Evolutionary conservation across 345 rosid species (phyloP).

Genomic region (Linum trigynum): DNA sequence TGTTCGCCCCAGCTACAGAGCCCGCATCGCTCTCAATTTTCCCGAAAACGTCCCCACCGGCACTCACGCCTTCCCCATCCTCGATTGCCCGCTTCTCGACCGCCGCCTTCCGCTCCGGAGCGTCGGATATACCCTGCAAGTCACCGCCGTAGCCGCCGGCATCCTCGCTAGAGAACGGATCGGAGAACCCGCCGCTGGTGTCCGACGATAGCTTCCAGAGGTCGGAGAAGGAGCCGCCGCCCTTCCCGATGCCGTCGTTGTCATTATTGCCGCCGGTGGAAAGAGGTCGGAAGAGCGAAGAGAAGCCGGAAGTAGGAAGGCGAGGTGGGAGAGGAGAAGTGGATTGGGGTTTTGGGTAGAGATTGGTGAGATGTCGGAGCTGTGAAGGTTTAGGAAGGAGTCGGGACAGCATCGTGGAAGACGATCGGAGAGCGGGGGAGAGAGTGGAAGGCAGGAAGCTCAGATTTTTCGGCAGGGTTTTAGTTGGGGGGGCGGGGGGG

Average conservation of each 20-base stretch:
- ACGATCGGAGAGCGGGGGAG: too few relatives aligned
- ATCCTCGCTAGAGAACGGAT: constrained; percentile 25
- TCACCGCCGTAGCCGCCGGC: constrained; percentile 6
- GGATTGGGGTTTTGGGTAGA: constrained; percentile 25
- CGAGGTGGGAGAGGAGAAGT: constrained; percentile 3
- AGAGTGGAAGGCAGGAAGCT: too few relatives aligned
- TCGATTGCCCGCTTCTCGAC: constrained; percentile 27
- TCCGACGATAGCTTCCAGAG: constrained; percentile 46
- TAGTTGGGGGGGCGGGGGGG: too few relatives aligned
- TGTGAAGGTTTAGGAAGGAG: constrained; percentile 48
- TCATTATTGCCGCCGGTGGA: constrained; percentile 32
- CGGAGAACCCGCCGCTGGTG: constrained; percentile 29
- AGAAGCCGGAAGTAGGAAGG: constrained; percentile 14
- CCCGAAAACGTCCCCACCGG: constrained; percentile 9
- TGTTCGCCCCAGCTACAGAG: constrained; percentile 10
- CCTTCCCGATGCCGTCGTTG: constrained; percentile 10
- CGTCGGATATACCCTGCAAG: constrained; percentile 23
- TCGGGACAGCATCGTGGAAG: constrained; percentile 53
- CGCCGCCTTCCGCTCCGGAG: constrained; percentile 8
- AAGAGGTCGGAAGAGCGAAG: constrained; percentile 31
- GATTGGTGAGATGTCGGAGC: constrained; percentile 37
- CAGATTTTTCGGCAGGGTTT: too few relatives aligned
- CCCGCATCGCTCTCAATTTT: constrained; percentile 2
- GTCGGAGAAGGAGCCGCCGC: constrained; percentile 17
- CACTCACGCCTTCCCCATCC: constrained; percentile 8